These are phyloP conservation scores for Quercus ilex DNA, from an alignment of 306 rosid species.

Conservation along the genomic window DNA sequence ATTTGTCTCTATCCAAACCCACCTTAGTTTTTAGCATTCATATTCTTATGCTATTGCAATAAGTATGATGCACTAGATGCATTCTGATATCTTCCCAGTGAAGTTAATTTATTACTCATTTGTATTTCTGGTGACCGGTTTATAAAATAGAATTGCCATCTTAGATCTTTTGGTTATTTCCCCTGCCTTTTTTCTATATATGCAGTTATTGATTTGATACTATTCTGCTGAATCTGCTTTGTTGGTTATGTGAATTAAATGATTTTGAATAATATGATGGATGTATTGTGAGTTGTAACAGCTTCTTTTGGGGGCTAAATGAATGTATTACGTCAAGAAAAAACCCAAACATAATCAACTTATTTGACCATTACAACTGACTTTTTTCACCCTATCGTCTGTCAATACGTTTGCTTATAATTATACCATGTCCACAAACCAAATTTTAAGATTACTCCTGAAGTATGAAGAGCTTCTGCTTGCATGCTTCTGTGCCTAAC, in stretches of 20 bases:
- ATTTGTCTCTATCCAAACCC: not conserved
- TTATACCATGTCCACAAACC: not conserved
- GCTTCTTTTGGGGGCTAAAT: not conserved
- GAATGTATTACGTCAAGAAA: not conserved
- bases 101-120: not conserved
- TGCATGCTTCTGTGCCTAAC: not conserved
- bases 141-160: not conserved
- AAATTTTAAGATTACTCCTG: no score
- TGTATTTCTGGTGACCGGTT: not conserved
- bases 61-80: not conserved
- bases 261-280: not conserved
- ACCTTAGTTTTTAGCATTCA: conserved; percentile 5
- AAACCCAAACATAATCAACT: not conserved
- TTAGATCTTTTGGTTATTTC: not conserved
- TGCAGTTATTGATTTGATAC: not conserved
- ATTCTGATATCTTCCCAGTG: not conserved
- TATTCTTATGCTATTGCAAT: conserved; percentile 24
- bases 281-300: not conserved
- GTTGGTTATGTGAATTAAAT: not conserved
- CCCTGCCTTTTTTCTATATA: not conserved
- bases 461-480: not conserved
- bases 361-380: not conserved
- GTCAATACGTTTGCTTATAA: not conserved
- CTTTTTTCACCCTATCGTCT: not conserved
- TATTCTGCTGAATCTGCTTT: not conserved